Percentiles rank a stretch among this genome's conserved stretches.
Evolutionary conservation across 345 rosid genomes (phyloP).

Genomic region (Citrus unshiu): DNA sequence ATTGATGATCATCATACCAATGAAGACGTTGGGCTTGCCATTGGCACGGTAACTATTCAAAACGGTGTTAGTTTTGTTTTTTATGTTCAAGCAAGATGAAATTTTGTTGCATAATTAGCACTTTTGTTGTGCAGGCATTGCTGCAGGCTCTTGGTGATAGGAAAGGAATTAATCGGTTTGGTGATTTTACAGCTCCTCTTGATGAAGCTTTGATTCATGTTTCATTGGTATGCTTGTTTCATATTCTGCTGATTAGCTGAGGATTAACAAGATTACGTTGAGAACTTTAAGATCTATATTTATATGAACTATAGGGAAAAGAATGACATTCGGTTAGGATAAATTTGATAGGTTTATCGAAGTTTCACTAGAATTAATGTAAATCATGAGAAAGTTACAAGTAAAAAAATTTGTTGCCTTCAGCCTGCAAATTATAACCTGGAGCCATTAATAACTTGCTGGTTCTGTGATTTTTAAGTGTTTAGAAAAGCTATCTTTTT

Average conservation of each 20-base stretch:
- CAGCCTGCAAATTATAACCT: background rate
- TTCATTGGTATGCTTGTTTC: constrained; percentile 48
- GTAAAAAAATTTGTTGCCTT: background rate
- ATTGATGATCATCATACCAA: constrained; percentile 94
- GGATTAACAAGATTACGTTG: background rate
- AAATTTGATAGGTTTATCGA: background rate
- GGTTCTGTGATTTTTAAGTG: background rate
- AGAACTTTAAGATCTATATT: background rate
- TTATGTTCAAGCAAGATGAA: background rate
- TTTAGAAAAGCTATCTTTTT: background rate
- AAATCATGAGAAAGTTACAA: background rate
- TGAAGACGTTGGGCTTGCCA: constrained; percentile 91
- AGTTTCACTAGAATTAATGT: background rate
- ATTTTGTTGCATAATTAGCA: background rate
- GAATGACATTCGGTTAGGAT: background rate
- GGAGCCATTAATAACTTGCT: background rate
- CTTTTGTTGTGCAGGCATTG: constrained; percentile 49
- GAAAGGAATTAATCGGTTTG: constrained; percentile 87
- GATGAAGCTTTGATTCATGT: constrained; percentile 91
- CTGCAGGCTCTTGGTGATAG: constrained; percentile 89
- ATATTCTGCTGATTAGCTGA: background rate
- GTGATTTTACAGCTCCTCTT: constrained; percentile 91
- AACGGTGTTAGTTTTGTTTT: background rate
- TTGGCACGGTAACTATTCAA: constrained; percentile 60
- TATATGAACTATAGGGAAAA: background rate